Conservation (phyloP, 2,329 filamentous ascomycete genomes). For the Apiospora koreana region DNA sequence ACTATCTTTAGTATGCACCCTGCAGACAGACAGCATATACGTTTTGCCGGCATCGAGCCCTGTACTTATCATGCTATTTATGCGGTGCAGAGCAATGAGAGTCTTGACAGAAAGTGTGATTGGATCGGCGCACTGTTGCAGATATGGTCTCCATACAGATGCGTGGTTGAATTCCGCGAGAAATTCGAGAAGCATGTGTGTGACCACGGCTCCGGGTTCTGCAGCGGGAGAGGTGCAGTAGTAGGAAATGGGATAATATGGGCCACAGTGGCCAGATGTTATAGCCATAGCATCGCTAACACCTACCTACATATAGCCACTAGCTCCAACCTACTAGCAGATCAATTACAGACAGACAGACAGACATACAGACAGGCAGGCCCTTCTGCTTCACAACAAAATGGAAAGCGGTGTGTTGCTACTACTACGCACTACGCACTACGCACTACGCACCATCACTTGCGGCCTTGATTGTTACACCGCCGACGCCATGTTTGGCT, state of each 20-base stretch:
- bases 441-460: neutral
- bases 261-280: neutral
- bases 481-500: conserved; percentile 17
- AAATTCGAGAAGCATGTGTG: neutral
- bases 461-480: neutral
- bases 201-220: neutral
- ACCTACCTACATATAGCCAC: neutral
- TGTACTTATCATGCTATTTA: neutral
- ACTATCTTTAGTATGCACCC: neutral
- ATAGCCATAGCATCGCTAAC: neutral
- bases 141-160: neutral
- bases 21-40: neutral
- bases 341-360: too few species aligned
- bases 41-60: neutral
- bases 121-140: neutral
- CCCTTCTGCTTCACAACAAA: neutral
- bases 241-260: neutral
- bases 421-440: too few species aligned
- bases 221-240: conserved; percentile 4
- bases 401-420: neutral
- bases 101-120: neutral
- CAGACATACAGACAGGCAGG: neutral
- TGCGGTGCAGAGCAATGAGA: neutral
- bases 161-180: neutral
- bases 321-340: too few species aligned